Evolutionary conservation across 169 alveolate species (phyloP), one percentile per base, ranked within the genome.

Genomic region (Haemoproteus tartakovskyi): DNA sequence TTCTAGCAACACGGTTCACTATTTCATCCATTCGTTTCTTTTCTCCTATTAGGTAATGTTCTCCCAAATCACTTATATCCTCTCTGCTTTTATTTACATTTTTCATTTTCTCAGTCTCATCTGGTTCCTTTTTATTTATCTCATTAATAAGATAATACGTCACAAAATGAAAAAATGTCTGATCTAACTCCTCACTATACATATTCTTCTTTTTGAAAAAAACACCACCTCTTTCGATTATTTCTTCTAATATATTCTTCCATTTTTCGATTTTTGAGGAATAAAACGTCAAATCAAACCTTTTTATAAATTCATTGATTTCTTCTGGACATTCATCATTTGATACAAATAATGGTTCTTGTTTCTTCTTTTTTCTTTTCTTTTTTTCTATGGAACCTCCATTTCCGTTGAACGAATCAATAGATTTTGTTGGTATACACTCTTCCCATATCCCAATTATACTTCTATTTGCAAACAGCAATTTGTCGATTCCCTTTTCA

Each of bases 381-480:
- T 9, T 29, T 37, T 60, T 24, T 38, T 18, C 24, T 37, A 21
- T 6, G 33, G 19, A 27, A 38, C 41, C 12, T 22, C 3, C 8
- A 38, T 24, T 19, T 36, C 54, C 21, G 14, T 29, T 46, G n/a
- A n/a, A n/a, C n/a, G n/a, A n/a, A n/a, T n/a, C n/a, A n/a, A n/a
- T n/a, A n/a, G n/a, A n/a, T n/a, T n/a, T n/a, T n/a, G n/a, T n/a
- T n/a, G n/a, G n/a, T n/a, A n/a, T n/a, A n/a, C n/a, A n/a, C 21
- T 46, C 12, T 14, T 14, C 9, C 3, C 27, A 11, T 1, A n/a
- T 51, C 21, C 61, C 5, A 0, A 18, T 51, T 12, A 22, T 22
- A 27, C 18, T 0, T 33, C 82, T 52, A 9, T 67, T 67, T 3
- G 33, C 51, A 45, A 54, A 67, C 8, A 67, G 22, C 19, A 67